Base-by-base conservation (phyloP, 441 rosid species). In the Kokia cookei region DNA sequence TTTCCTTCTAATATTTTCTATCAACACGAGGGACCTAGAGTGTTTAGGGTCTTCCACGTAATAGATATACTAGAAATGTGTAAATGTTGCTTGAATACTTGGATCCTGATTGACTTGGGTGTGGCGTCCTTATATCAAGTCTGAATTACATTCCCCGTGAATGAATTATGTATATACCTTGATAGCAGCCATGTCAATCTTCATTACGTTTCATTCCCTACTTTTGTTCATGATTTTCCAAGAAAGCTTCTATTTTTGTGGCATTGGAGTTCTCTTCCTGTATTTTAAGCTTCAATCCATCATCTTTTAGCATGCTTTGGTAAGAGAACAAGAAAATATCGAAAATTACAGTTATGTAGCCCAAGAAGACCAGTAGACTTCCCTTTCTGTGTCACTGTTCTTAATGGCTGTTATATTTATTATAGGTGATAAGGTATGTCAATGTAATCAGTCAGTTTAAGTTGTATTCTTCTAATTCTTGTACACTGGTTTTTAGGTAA, bases 401-500 rank as follows among this genome's bases (percentile, higher is more conserved):
- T 75, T 61, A 59, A 51, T 61, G 47, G 19, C 64, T 67, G 57
- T 24, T 72, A 43, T 62, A 24, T 12, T 19, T 9, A 62, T 32
- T 32, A 32, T 32, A 5, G 7, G 37, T 32, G 37, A 5, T 32
- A 32, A 32, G 37, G 4, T 32, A 32, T 32, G 37, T 32, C 37
- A 32, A 32, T 1, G 37, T 32, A 32, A 32, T 32, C 37, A 32
- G 37, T 32, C 7, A 32, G 37, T 58, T 50, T 62, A 37, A 19
- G 69, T 74, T 66, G 10, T 72, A n/a, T 53, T 74, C 47, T 50
- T 71, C 55, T 75, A 53, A 78, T 63, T 54, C 19, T 47, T 67
- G 69, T 27, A 53, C 12, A 35, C 4, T 73, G 78, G 50, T 68
- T 73, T 79, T 72, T 63, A 85, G 86, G 88, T 54, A 53, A 83